Conservation (phyloP, 305 asterid genomes). For the Fraxinus baroniana region DNA sequence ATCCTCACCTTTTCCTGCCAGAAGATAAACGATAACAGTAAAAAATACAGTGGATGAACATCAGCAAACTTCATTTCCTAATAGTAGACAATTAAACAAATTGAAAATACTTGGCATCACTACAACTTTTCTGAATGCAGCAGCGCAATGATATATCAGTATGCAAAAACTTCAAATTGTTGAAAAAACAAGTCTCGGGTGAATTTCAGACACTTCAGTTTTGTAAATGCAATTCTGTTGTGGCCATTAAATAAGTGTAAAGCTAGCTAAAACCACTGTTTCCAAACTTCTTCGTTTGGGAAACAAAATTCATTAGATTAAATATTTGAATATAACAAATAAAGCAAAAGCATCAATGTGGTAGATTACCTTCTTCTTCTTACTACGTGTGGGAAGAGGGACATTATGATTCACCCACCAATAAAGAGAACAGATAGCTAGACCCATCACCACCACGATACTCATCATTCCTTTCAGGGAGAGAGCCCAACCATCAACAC, state of each 20-base stretch:
- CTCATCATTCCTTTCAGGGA: slow-evolving; percentile 92
- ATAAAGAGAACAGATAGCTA: slow-evolving; percentile 67
- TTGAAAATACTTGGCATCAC: not conserved
- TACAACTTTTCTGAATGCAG: not conserved
- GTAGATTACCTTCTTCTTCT: slow-evolving; percentile 76
- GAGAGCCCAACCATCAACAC: slow-evolving; percentile 98
- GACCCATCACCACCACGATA: slow-evolving; percentile 82
- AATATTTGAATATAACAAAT: not conserved
- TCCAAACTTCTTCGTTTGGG: not conserved
- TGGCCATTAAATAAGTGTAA: not conserved
- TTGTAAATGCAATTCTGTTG: not conserved
- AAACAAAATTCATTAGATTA: slow-evolving; percentile 32
- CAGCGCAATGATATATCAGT: not conserved
- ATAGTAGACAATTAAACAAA: not conserved
- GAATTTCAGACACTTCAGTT: not conserved
- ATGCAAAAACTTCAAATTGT: not conserved
- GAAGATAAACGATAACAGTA: slow-evolving; percentile 7
- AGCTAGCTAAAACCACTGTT: not conserved
- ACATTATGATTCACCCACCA: slow-evolving; percentile 94
- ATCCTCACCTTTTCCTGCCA: slow-evolving; percentile 79
- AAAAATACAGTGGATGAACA: not conserved
- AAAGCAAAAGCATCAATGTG: not conserved
- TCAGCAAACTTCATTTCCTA: not conserved
- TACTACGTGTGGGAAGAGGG: slow-evolving; percentile 72
- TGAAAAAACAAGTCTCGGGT: not conserved